A percentile compares a stretch with the other conserved stretches of the same genome.
These are phyloP conservation scores for Thalassiosira exigua DNA, from an alignment of 352 stramenopile genomes.

Conservation along the genomic window DNA sequence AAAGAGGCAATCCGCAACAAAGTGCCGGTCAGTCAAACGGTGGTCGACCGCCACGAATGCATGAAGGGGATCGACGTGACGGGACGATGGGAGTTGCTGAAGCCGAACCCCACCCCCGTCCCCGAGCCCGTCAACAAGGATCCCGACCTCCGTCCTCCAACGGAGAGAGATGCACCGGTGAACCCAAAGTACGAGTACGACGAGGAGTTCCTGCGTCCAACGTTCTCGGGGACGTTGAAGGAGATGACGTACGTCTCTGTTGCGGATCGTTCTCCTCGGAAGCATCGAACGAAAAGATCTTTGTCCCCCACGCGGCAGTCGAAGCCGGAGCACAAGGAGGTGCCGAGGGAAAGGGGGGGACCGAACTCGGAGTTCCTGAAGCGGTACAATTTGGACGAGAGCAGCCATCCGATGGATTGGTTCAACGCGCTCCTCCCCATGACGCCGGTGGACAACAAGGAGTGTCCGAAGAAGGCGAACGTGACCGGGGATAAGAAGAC, in stretches of 20 bases:
- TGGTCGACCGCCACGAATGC: not conserved
- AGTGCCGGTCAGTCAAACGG: not conserved
- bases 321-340: not conserved
- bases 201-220: slow-evolving; percentile 14
- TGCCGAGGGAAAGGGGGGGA: slow-evolving; percentile 6
- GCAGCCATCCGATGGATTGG: slow-evolving; percentile 43
- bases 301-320: slow-evolving; percentile 5
- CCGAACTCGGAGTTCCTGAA: slow-evolving; percentile 31
- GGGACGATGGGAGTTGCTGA: slow-evolving; percentile 24
- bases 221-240: slow-evolving; percentile 28
- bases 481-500: slow-evolving; percentile 24
- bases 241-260: slow-evolving; percentile 19
- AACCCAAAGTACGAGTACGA: slow-evolving; percentile 37
- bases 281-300: not conserved
- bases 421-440: slow-evolving; percentile 41
- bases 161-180: slow-evolving; percentile 21
- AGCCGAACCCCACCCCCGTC: slow-evolving; percentile 12
- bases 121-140: slow-evolving; percentile 29
- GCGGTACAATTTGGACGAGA: slow-evolving; percentile 22
- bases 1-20: slow-evolving; percentile 6
- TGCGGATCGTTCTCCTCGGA: not conserved
- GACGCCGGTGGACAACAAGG: slow-evolving; percentile 22
- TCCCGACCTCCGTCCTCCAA: slow-evolving; percentile 15
- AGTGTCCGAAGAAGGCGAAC: slow-evolving; percentile 11
- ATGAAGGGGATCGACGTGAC: slow-evolving; percentile 33